Percentiles rank a stretch among this genome's conserved stretches.
Conservation (phyloP, 192 early-diverging fungal species). For the Coemansia sp. region DNA sequence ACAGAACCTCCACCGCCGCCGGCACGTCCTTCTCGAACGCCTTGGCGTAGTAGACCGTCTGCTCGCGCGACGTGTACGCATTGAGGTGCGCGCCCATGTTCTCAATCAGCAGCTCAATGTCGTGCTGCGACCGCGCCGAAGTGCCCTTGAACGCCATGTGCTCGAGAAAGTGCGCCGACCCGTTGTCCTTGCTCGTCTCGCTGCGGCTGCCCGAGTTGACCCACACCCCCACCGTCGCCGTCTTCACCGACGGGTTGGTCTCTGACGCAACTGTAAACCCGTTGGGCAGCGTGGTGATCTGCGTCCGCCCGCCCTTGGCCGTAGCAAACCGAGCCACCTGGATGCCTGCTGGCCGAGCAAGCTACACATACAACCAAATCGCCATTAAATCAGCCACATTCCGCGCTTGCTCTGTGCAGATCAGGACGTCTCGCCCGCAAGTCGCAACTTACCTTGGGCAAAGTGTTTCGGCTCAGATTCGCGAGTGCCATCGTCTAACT, state of each 20-base stretch:
- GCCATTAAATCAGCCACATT: neutral
- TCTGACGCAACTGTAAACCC: constrained; percentile 85
- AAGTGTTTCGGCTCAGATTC: constrained; percentile 40
- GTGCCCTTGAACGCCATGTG: constrained; percentile 99
- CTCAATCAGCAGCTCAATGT: constrained; percentile 93
- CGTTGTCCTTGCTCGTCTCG: constrained; percentile 84
- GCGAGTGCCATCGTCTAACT: constrained; percentile 44
- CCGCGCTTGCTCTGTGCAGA: neutral
- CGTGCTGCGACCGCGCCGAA: constrained; percentile 76
- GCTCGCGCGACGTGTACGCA: constrained; percentile 98
- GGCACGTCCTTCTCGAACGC: constrained; percentile 84
- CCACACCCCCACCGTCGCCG: constrained; percentile 88
- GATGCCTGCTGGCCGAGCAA: constrained; percentile 36
- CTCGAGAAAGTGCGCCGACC: constrained; percentile 96
- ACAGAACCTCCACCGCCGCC: constrained; percentile 87
- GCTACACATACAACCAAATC: constrained; percentile 12
- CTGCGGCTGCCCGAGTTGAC: constrained; percentile 86
- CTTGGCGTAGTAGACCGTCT: constrained; percentile 98
- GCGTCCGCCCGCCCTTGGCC: constrained; percentile 51
- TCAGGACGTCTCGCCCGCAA: neutral
- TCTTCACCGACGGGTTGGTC: constrained; percentile 73
- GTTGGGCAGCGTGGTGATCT: constrained; percentile 70
- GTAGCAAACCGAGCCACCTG: constrained; percentile 53
- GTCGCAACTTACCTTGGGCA: constrained; percentile 45
- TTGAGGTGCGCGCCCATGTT: constrained; percentile 98